Percentiles rank a stretch among this genome's conserved stretches.
These are phyloP conservation scores for Claviceps sorghi DNA, from an alignment of 2,329 filamentous ascomycete species.

Conservation along the genomic window DNA sequence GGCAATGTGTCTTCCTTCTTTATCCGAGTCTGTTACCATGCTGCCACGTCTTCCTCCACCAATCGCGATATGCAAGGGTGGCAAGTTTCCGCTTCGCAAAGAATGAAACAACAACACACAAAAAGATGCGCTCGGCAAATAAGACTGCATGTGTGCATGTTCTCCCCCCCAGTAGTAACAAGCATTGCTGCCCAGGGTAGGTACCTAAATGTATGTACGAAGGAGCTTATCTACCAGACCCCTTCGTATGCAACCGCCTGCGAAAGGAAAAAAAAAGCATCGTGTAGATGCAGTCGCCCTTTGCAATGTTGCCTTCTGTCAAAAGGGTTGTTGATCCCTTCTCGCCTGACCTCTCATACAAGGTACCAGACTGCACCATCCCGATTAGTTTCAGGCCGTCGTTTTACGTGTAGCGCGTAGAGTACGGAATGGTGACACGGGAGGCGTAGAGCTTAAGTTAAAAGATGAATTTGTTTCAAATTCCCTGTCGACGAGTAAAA, in stretches of 20 bases:
- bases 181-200: not conserved
- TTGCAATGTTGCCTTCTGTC: not conserved
- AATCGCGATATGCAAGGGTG: not conserved
- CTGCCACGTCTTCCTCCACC: constrained; percentile 1
- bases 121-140: not conserved
- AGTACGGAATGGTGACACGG: not conserved
- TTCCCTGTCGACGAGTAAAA: too few relatives aligned
- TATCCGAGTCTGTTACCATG: not conserved
- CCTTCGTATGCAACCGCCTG: not conserved
- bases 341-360: not conserved
- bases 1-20: too few relatives aligned
- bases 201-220: not conserved
- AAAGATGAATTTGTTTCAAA: not conserved
- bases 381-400: not conserved
- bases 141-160: not conserved
- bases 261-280: not conserved
- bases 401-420: not conserved
- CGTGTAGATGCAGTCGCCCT: not conserved
- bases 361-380: not conserved
- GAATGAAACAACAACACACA: not conserved
- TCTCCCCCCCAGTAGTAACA: not conserved
- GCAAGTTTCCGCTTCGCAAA: not conserved
- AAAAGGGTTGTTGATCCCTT: not conserved
- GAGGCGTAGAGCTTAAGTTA: not conserved
- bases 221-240: not conserved